Conservation (phyloP, 306 rosid species). For the Rosa persica region DNA sequence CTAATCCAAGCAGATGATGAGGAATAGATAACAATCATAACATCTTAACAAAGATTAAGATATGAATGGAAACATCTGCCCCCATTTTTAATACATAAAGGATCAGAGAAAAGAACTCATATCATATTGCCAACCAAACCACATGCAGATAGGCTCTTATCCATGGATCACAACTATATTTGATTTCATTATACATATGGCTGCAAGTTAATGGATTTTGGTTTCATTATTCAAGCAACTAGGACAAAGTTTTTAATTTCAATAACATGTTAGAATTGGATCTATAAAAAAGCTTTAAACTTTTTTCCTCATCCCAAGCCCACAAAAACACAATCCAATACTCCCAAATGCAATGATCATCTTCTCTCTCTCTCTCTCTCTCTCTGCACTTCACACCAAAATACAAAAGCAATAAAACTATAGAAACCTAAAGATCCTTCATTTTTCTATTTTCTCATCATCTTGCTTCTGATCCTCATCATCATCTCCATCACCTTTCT, state of each 20-base stretch:
- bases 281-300: conserved; percentile 7
- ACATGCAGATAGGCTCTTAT: conserved; percentile 28
- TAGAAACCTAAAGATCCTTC: neutral
- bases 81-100: conserved; percentile 3
- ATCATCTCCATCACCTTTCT: conserved; percentile 36
- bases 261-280: conserved; percentile 37
- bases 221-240: conserved; percentile 25
- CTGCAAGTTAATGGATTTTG: conserved; percentile 7
- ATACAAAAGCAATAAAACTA: neutral
- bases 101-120: neutral
- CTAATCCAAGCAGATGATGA: neutral
- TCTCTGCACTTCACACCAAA: conserved; percentile 8
- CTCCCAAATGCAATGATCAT: conserved; percentile 14
- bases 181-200: neutral
- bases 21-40: neutral
- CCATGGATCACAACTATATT: conserved; percentile 19
- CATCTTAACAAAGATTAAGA: neutral
- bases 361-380: neutral
- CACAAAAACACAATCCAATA: conserved; percentile 13
- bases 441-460: conserved; percentile 19
- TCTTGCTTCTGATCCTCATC: conserved; percentile 36
- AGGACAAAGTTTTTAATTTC: conserved; percentile 15
- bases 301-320: conserved; percentile 2
- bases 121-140: conserved; percentile 29
- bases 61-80: conserved; percentile 17